Evolutionary conservation across 1,139 yeast species (phyloP), one percentile per base, ranked within the genome.

Genomic region (Nakaseomyces uthaithaninus): DNA sequence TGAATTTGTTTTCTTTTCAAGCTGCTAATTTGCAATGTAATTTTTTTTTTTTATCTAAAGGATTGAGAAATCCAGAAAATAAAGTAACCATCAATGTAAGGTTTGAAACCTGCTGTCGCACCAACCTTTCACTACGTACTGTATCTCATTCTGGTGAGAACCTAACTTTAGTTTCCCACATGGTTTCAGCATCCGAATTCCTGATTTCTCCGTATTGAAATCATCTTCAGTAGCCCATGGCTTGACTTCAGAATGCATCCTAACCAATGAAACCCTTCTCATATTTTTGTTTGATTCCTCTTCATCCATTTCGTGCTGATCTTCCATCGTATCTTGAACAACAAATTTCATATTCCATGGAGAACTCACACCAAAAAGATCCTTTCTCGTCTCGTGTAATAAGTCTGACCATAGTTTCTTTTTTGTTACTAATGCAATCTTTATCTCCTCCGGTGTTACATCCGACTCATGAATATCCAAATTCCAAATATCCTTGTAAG

Each of bases 81-180:
- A n/a, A n/a, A n/a, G n/a, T n/a, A n/a, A n/a, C n/a, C n/a, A 6
- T 17, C n/a, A 28, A 4, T 14, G n/a, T 4, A 28, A 17, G 22
- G n/a, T 16, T 16, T 30, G 31, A 37, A 57, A 57, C 11, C 63
- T 44, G 27, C 45, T 43, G 36, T 59, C 63, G 34, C 59, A 56
- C 62, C 62, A 59, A 9, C 63, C 63, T 36, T 59, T 57, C 3
- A 59, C 61, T 25, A 59, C 60, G 44, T 59, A 58, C 36, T 59
- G 63, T 3, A 55, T 42, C 24, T 52, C 52, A 20, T 34, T 43
- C 23, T 41, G 39, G 41, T 27, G 38, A 23, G 40, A 42, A 24
- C 37, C 41, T 14, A 50, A 41, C 15, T 40, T 40, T 14, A 59
- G 37, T 26, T 45, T 48, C 3, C 63, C 63, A 37, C 59, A 57